Base-by-base conservation (phyloP, 495 filamentous ascomycete species). In the Penicillium tannophilum region DNA sequence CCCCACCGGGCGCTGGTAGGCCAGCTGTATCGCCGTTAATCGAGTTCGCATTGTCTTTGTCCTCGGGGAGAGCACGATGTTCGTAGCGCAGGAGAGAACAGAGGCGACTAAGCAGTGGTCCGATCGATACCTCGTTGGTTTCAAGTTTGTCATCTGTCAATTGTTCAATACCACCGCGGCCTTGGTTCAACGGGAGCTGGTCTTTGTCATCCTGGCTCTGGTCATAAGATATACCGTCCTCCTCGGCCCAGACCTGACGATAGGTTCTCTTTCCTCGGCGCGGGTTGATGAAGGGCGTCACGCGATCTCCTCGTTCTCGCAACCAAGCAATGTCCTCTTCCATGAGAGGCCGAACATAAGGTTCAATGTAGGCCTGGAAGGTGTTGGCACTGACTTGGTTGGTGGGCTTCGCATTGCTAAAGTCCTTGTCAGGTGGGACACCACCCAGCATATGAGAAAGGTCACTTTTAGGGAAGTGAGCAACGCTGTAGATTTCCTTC, bases 271-370 rank as follows among this genome's bases (percentile, higher is more conserved):
- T 89, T 36, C 92, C 94, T 9, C 93, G 87, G 51, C 86, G 86
- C 2, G 93, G 93, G 74, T 93, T 93, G 39, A 94, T 76, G 62
- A 96, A 97, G 2, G 92, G 89, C 12, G 80, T 86, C 8, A 83
- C 69, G 20, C 95, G 87, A 72, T 99, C 92, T 49, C 92, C 92
- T 54, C 90, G 82, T 72, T 99, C 94, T 62, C 90, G 86, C 24
- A 99, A 73, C 71, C 96, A 99, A 1, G 91, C 92, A 44, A 96
- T 86, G 70, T 99, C 94, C 68, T 99, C 95, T 68, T 99, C 95
- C 14, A 86, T 91, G 61, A 96, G 88, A 0, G 89, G 86, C 3
- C 95, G 89, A 57, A 96, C 91, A 75, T 89, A 97, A 0, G 93
- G 90, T 31, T 99, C 95, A 52, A 93, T 82, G 66, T 90, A 97